phyloP scores from a whole-genome alignment of 768 basidiomycete species.

The Phaeotremella skinneri region DNA sequence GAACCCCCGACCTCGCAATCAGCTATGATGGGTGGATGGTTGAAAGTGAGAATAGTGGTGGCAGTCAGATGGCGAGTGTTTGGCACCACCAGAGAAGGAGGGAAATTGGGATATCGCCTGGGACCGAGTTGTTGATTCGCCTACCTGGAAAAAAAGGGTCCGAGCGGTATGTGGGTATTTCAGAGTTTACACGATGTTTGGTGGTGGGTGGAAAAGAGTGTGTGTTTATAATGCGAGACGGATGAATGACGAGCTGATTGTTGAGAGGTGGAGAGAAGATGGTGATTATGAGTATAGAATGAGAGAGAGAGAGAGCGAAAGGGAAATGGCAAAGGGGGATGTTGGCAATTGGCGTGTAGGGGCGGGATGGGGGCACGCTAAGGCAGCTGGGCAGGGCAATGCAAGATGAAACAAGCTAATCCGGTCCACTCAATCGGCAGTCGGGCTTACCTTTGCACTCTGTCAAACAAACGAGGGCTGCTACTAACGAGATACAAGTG shows the following conservation, averaged over 20 bases:
- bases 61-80: too few species aligned
- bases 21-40: too few species aligned
- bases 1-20: too few species aligned
- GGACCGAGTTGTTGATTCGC: constrained; percentile 1
- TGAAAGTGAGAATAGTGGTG: too few species aligned
- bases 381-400: too few species aligned
- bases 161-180: not conserved
- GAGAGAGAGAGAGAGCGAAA: not conserved
- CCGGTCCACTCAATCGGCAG: too few species aligned
- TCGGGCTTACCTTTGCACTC: too few species aligned
- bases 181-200: too few species aligned
- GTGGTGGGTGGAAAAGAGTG: too few species aligned
- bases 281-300: not conserved
- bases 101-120: not conserved
- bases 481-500: not conserved
- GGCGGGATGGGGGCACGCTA: too few species aligned
- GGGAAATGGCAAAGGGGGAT: not conserved
- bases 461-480: too few species aligned
- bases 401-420: not conserved
- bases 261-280: not conserved
- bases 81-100: not conserved
- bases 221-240: not conserved
- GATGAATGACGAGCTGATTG: not conserved
- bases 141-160: not conserved
- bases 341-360: too few species aligned